Evolutionary conservation across 2,329 filamentous ascomycete species (phyloP), one percentile per base, ranked within the genome.

Genomic region (Trichoderma sp.): DNA sequence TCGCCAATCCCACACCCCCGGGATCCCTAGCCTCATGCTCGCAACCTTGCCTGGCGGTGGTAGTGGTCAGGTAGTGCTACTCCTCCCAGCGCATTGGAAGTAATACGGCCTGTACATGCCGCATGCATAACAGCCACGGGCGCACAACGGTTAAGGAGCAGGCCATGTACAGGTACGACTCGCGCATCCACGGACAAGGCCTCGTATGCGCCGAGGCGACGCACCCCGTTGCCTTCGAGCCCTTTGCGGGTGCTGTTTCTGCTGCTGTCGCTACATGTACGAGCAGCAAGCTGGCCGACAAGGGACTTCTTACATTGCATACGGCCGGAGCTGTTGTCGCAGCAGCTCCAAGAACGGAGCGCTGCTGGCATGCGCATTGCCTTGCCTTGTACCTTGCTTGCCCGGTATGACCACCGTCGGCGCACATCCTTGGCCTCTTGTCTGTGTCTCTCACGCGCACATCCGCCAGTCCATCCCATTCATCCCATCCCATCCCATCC

Each of bases 1-100:
- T 55, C 52, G 62, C 62, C 62, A 64, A 64, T 64, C 62, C 62
- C 62, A 64, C 44, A 45, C 62, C 62, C 52, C 62, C 62, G 62
- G 62, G 45, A 58, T 56, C 62, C 62, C 62, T 58, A 58, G 52
- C 54, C 54, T 57, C 45, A 64, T 58, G 54, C 54, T 51, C 45
- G 62, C 61, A 34, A 41, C 61, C 39, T 48, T 41, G 41, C n/a
- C 43, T 34, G 28, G 51, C 19, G 21, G 26, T 52, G 41, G 14
- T 43, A 43, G 41, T 43, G 17, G 41, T 43, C 14, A 15, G 14
- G 41, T 45, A 57, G 47, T 50, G 43, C 51, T 28, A 41, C 61
- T 34, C 30, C 30, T 34, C 48, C 30, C 48, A 52, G 48, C 26
- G 48, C 28, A 26, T 52, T 34, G 7, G 30, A 34, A n/a, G 48